phyloP scores from a whole-genome alignment of 2,329 filamentous ascomycete species.

The Sphaceloma murrayae region DNA sequence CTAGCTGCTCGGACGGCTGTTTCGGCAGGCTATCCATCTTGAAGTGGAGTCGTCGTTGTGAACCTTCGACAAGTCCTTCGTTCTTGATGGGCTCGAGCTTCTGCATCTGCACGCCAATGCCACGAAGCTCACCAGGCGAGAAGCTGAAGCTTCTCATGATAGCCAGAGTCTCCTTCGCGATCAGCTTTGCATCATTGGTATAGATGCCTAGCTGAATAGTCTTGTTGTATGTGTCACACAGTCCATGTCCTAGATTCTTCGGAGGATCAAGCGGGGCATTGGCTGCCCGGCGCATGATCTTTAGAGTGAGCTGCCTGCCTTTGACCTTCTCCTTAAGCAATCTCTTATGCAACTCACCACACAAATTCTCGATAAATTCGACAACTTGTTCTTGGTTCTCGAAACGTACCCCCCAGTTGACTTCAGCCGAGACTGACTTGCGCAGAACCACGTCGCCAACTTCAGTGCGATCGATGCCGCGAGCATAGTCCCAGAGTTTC shows the following conservation, averaged over 20 bases:
- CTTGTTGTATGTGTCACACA: conserved; percentile 91
- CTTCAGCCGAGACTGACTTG: conserved; percentile 93
- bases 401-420: conserved; percentile 97
- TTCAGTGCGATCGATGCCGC: conserved; percentile 76
- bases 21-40: conserved; percentile 41
- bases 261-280: conserved; percentile 84
- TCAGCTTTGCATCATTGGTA: conserved; percentile 60
- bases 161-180: conserved; percentile 75
- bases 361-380: conserved; percentile 77
- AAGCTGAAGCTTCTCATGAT: conserved; percentile 75
- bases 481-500: conserved; percentile 80
- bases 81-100: conserved; percentile 73
- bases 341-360: conserved; percentile 71
- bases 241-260: conserved; percentile 90
- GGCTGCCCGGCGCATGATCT: conserved; percentile 79
- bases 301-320: conserved; percentile 81
- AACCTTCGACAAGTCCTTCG: conserved; percentile 53
- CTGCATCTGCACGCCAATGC: conserved; percentile 85
- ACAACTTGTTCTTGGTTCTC: conserved; percentile 86
- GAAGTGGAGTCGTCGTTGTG: conserved; percentile 72
- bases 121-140: conserved; percentile 83
- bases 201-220: conserved; percentile 72
- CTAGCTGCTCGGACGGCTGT: conserved; percentile 22
- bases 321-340: conserved; percentile 76
- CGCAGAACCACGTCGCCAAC: conserved; percentile 77